Percentiles rank a stretch among this genome's conserved stretches.
These are phyloP conservation scores for Ciborinia camelliae DNA, from an alignment of 2,329 filamentous ascomycete species.

Conservation along the genomic window DNA sequence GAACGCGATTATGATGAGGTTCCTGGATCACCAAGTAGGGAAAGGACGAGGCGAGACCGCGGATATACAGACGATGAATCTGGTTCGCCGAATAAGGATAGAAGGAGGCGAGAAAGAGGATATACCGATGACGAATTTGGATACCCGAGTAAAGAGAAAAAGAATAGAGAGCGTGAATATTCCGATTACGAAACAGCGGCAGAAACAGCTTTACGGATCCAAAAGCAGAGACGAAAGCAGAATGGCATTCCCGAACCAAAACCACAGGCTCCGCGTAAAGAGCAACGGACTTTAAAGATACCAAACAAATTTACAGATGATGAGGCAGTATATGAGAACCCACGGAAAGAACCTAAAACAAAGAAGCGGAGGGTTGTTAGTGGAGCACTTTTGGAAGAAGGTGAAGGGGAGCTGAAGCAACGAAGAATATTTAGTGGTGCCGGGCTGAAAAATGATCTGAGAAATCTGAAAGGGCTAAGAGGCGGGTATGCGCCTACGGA, in stretches of 20 bases:
- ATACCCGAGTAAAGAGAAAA: neutral
- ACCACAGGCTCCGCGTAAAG: slow-evolving; percentile 13
- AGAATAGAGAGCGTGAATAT: neutral
- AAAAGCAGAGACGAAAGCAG: slow-evolving; percentile 2
- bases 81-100: neutral
- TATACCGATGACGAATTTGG: slow-evolving; percentile 14
- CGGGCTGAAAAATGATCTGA: slow-evolving; percentile 41
- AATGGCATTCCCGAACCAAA: neutral
- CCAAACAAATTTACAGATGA: slow-evolving; percentile 26
- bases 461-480: slow-evolving; percentile 44
- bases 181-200: slow-evolving; percentile 5
- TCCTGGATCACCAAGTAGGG: slow-evolving; percentile 11
- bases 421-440: slow-evolving; percentile 42
- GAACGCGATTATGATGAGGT: slow-evolving; percentile 11
- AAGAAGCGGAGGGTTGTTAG: slow-evolving; percentile 61
- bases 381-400: slow-evolving; percentile 67
- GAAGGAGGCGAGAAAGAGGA: slow-evolving; percentile 2
- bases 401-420: slow-evolving; percentile 48
- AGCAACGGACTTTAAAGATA: neutral
- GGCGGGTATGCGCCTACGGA: slow-evolving; percentile 17
- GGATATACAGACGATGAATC: slow-evolving; percentile 15
- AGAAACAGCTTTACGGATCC: slow-evolving; percentile 5
- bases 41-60: slow-evolving; percentile 3
- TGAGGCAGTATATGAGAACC: slow-evolving; percentile 25
- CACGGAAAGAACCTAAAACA: slow-evolving; percentile 31